These are phyloP conservation scores for Jackrogersella multiformis DNA, from an alignment of 495 filamentous ascomycete genomes.

Conservation along the genomic window DNA sequence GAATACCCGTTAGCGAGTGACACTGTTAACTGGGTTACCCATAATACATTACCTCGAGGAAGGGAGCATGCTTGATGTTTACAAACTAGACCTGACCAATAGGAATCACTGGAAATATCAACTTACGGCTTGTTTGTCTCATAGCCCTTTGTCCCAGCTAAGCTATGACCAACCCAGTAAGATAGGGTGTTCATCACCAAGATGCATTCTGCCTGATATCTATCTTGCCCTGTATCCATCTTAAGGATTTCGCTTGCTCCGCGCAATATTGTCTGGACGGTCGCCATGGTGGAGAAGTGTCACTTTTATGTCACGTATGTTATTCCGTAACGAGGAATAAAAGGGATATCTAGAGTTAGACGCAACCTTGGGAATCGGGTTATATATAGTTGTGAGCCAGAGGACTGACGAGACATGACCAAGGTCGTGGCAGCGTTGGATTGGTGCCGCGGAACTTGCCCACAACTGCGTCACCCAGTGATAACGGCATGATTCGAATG, in stretches of 20 bases:
- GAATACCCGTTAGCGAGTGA: neutral
- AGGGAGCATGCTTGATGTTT: slow-evolving; percentile 1
- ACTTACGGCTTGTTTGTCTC: slow-evolving; percentile 20
- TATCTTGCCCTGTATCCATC: slow-evolving; percentile 3
- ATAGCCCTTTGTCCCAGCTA: neutral
- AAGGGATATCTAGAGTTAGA: neutral
- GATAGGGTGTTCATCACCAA: slow-evolving; percentile 4
- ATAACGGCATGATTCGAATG: neutral
- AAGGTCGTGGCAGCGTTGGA: slow-evolving; percentile 8
- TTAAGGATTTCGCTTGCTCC: neutral
- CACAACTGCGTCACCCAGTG: neutral
- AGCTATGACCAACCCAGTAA: slow-evolving; percentile 11
- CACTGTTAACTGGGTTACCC: neutral
- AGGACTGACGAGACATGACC: neutral
- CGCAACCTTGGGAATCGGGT: neutral
- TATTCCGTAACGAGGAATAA: neutral
- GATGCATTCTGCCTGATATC: slow-evolving; percentile 1
- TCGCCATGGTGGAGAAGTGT: neutral
- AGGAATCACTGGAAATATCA: neutral
- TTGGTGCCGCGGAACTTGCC: neutral
- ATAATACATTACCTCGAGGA: neutral
- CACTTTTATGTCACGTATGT: too few species aligned
- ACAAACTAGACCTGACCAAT: slow-evolving; percentile 8
- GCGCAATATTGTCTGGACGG: neutral
- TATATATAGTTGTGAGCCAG: slow-evolving; percentile 1